Percentiles rank a stretch among this genome's conserved stretches.
These are phyloP conservation scores for Pulveroboletus sp. DNA, from an alignment of 768 basidiomycete species.

Conservation along the genomic window DNA sequence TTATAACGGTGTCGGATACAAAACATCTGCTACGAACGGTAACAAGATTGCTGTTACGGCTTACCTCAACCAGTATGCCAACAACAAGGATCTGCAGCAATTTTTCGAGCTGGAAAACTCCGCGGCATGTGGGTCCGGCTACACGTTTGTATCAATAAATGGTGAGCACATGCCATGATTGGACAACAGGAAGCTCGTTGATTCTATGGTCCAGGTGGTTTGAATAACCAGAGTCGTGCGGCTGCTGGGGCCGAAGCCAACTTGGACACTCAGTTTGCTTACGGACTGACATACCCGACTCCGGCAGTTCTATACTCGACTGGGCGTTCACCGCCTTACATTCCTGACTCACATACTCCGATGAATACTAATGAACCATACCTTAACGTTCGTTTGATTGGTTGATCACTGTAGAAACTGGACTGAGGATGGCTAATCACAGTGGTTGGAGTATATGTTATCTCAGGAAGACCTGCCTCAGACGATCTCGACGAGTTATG, in stretches of 20 bases:
- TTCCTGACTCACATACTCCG: slow-evolving; percentile 39
- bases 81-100: slow-evolving; percentile 44
- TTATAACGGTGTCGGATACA: slow-evolving; percentile 49
- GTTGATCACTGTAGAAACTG: not conserved
- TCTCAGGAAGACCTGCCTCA: slow-evolving; percentile 44
- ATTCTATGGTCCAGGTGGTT: slow-evolving; percentile 41
- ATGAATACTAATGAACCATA: slow-evolving; percentile 49
- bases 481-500: slow-evolving; percentile 69
- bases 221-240: slow-evolving; percentile 51
- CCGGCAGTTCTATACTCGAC: slow-evolving; percentile 59
- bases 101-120: slow-evolving; percentile 50
- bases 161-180: slow-evolving; percentile 32
- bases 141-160: slow-evolving; percentile 50
- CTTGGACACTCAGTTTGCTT: slow-evolving; percentile 64
- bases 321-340: slow-evolving; percentile 56
- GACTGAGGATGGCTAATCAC: slow-evolving; percentile 5
- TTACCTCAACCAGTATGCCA: slow-evolving; percentile 53
- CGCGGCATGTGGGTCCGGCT: slow-evolving; percentile 45
- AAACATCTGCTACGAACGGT: slow-evolving; percentile 36
- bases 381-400: slow-evolving; percentile 28
- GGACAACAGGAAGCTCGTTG: slow-evolving; percentile 2
- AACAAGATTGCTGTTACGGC: slow-evolving; percentile 53
- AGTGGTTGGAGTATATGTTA: slow-evolving; percentile 64
- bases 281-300: slow-evolving; percentile 59
- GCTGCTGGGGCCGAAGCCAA: slow-evolving; percentile 61